Conservation (phyloP, 2,329 filamentous ascomycete genomes). For the Pseudocercospora cruenta region DNA sequence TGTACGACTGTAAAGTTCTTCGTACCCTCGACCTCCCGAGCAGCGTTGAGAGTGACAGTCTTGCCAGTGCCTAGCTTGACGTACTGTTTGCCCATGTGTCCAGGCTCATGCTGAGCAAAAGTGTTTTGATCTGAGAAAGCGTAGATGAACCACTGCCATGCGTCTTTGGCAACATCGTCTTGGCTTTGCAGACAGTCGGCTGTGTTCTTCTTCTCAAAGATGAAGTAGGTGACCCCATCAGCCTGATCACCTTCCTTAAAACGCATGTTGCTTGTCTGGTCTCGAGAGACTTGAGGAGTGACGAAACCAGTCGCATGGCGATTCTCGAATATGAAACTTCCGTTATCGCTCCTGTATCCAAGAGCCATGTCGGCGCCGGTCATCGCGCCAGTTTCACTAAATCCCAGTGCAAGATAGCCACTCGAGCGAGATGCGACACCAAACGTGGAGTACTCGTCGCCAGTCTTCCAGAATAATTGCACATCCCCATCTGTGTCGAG, state of each 20-base stretch:
- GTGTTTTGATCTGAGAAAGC: constrained; percentile 23
- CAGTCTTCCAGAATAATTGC: constrained; percentile 28
- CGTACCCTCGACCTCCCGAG: constrained; percentile 16
- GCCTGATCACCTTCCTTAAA: constrained; percentile 22
- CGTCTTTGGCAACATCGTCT: constrained; percentile 8
- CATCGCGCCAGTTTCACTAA: constrained; percentile 29
- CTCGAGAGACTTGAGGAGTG: constrained; percentile 22
- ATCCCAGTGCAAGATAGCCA: constrained; percentile 28
- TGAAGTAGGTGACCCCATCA: constrained; percentile 23
- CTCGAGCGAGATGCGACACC: constrained; percentile 26
- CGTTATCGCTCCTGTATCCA: constrained; percentile 20
- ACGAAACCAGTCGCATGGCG: constrained; percentile 25
- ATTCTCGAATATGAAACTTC: constrained; percentile 25
- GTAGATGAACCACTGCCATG: constrained; percentile 30
- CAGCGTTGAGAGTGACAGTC: constrained; percentile 19
- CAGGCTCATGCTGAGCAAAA: constrained; percentile 23
- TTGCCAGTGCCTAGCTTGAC: constrained; percentile 25
- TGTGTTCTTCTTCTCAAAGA: constrained; percentile 28
- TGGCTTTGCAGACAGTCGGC: constrained; percentile 25
- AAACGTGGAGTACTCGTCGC: constrained; percentile 27
- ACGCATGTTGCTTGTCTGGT: constrained; percentile 26
- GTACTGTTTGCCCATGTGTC: constrained; percentile 26
- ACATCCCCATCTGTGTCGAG: constrained; percentile 23
- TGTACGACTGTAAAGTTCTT: constrained; percentile 20
- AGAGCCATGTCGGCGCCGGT: constrained; percentile 28